A percentile compares a stretch with the other conserved stretches of the same genome.
These are phyloP conservation scores for Lindgomyces ingoldianus DNA, from an alignment of 495 filamentous ascomycete genomes.

Conservation along the genomic window DNA sequence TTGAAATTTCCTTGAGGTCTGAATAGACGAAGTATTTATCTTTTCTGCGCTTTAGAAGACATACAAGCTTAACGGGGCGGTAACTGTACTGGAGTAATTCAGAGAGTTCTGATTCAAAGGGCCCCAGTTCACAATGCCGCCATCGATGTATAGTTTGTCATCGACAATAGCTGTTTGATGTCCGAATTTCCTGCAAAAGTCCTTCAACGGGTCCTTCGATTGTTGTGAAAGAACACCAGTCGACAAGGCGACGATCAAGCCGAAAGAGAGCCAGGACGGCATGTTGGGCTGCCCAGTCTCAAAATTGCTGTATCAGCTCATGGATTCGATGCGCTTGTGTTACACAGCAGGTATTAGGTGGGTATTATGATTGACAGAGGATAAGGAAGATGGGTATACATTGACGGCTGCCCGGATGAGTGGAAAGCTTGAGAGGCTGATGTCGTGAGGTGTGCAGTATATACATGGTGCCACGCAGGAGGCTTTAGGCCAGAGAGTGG, in stretches of 20 bases:
- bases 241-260: neutral
- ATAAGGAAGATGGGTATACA: neutral
- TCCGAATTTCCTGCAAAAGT: constrained; percentile 24
- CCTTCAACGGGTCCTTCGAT: constrained; percentile 23
- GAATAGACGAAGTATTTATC: neutral
- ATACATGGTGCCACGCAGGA: neutral
- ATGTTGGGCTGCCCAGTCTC: neutral
- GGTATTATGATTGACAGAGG: too few relatives aligned
- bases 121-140: constrained; percentile 21
- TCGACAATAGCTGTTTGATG: constrained; percentile 29
- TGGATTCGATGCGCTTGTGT: neutral
- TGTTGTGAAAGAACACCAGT: neutral
- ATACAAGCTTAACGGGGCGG: neutral
- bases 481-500: neutral
- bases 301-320: neutral
- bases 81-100: constrained; percentile 24
- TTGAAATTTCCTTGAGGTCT: neutral
- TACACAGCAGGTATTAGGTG: neutral
- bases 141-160: constrained; percentile 25
- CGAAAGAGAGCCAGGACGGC: neutral
- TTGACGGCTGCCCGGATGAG: neutral
- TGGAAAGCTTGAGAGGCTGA: neutral
- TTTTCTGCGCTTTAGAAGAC: neutral
- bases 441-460: neutral
- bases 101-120: constrained; percentile 9